Percentiles rank a stretch among this genome's conserved stretches.
These are phyloP conservation scores for Lachnellula arida DNA, from an alignment of 2,329 filamentous ascomycete species.

Conservation along the genomic window DNA sequence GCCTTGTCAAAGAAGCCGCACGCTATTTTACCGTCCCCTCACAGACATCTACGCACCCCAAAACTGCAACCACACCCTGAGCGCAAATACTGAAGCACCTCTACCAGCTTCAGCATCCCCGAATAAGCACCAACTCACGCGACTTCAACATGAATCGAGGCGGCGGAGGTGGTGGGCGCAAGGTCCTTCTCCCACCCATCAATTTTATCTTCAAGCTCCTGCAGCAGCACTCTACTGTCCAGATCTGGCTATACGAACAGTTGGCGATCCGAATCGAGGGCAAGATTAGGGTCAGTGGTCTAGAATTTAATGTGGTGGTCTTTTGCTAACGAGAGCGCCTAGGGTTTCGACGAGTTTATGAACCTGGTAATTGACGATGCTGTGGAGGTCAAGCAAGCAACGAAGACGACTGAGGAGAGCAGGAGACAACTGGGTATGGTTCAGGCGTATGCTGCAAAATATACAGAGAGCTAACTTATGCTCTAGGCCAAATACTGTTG, in stretches of 20 bases:
- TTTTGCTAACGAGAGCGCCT: conserved; percentile 16
- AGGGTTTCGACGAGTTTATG: conserved; percentile 99
- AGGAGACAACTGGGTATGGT: conserved; percentile 71
- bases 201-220: conserved; percentile 95
- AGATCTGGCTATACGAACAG: conserved; percentile 97
- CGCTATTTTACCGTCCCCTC: neutral
- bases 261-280: conserved; percentile 90
- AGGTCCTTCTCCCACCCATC: conserved; percentile 70
- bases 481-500: conserved; percentile 57
- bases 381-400: conserved; percentile 81
- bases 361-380: conserved; percentile 96
- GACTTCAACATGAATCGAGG: conserved; percentile 31
- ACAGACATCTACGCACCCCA: neutral
- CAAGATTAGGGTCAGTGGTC: conserved; percentile 75
- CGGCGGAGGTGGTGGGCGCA: conserved; percentile 43
- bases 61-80: neutral
- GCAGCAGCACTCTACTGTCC: conserved; percentile 69
- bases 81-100: no score
- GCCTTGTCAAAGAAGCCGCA: neutral
- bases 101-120: neutral
- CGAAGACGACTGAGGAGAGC: conserved; percentile 75
- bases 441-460: no score
- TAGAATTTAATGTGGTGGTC: neutral
- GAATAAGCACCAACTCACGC: neutral
- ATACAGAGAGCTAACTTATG: conserved; percentile 18